Percentiles rank a stretch among this genome's conserved stretches.
Conservation (phyloP, 2,329 filamentous ascomycete genomes). For the Hymenoscyphus occultus region DNA sequence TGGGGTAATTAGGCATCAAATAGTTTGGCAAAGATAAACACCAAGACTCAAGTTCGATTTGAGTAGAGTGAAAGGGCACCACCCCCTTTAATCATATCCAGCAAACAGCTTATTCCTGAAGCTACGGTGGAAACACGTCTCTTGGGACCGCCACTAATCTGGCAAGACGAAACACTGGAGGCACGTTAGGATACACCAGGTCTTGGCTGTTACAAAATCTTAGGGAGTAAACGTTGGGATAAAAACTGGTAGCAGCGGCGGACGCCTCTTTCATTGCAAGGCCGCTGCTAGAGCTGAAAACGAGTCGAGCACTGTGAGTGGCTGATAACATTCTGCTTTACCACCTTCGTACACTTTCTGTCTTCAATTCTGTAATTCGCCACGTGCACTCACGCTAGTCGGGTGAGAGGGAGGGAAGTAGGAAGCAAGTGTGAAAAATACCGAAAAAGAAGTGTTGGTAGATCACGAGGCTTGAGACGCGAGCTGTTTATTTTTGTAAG, state of each 20-base stretch:
- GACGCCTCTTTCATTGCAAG: neutral
- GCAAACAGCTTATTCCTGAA: neutral
- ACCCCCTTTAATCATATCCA: neutral
- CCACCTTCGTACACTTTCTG: neutral
- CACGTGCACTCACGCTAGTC: neutral
- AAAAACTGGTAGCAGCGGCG: neutral
- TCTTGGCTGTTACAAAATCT: conserved; percentile 3
- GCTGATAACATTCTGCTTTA: neutral
- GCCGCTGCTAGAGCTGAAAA: neutral
- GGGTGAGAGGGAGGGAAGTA: no score
- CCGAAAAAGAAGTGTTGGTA: no score
- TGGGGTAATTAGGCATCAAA: neutral
- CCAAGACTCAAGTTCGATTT: neutral
- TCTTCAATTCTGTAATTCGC: neutral
- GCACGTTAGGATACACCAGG: neutral
- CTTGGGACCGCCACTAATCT: neutral
- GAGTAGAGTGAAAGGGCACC: neutral
- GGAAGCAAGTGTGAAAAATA: no score
- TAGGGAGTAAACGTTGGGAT: neutral
- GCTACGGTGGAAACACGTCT: neutral
- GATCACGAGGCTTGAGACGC: no score
- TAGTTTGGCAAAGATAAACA: neutral
- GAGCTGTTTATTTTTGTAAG: no score
- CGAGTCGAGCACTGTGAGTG: neutral
- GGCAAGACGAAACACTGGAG: conserved; percentile 2